phyloP scores from a whole-genome alignment of 495 filamentous ascomycete species.

The Viridothelium virens region DNA sequence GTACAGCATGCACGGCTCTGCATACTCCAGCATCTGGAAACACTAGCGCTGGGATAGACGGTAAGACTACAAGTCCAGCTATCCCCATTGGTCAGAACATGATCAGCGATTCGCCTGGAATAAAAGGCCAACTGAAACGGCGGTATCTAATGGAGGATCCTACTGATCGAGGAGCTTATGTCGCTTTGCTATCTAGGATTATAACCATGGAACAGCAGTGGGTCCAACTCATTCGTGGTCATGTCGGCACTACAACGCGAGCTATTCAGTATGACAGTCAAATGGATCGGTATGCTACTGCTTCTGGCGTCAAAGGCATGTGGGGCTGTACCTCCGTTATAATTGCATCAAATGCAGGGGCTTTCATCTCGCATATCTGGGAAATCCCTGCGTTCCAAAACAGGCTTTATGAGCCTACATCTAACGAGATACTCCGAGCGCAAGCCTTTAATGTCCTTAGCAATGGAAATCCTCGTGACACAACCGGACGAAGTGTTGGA shows the following conservation, averaged over 20 bases:
- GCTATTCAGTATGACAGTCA: neutral
- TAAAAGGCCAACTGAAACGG: neutral
- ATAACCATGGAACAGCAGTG: neutral
- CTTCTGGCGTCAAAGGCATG: constrained; percentile 2
- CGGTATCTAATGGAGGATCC: neutral
- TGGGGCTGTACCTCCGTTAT: neutral
- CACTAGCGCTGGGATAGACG: too few relatives aligned
- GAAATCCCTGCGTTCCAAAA: neutral
- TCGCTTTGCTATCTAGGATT: neutral
- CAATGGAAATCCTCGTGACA: neutral
- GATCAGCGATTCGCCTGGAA: neutral
- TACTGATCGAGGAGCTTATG: neutral
- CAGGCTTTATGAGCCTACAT: neutral
- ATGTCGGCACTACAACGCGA: neutral
- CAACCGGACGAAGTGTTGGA: neutral
- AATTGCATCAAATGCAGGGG: constrained; percentile 8
- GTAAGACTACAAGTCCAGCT: neutral
- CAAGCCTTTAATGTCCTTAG: neutral
- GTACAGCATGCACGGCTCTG: too few relatives aligned
- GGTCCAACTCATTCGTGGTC: neutral
- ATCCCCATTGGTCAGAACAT: neutral
- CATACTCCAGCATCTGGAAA: too few relatives aligned
- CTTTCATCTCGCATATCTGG: constrained; percentile 3
- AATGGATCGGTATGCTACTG: neutral
- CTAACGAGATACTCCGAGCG: neutral